phyloP scores from a whole-genome alignment of 495 filamentous ascomycete genomes.

The Ramalina intermedia region DNA sequence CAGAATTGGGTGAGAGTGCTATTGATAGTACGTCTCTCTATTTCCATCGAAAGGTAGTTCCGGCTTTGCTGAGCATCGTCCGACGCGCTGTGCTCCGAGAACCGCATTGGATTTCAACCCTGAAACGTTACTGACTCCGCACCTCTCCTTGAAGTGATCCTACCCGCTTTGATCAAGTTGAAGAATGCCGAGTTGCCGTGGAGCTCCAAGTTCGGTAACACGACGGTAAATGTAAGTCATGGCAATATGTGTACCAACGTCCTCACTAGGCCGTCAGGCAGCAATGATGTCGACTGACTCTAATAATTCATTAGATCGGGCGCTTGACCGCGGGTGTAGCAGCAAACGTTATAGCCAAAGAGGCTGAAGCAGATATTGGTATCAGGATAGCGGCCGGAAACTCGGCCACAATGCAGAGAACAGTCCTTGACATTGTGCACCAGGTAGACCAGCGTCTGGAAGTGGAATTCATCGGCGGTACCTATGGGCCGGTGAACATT shows the following conservation, averaged over 20 bases:
- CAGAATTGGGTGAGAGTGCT: slow-evolving; percentile 67
- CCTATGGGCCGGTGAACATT: slow-evolving; percentile 64
- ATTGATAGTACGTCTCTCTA: slow-evolving; percentile 31
- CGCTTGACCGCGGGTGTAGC: slow-evolving; percentile 68
- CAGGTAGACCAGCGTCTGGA: slow-evolving; percentile 44
- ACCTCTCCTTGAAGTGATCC: slow-evolving; percentile 27
- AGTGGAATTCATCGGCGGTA: slow-evolving; percentile 37
- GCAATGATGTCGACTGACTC: too few relatives aligned
- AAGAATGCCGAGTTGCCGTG: slow-evolving; percentile 50
- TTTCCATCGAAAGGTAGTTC: too few relatives aligned
- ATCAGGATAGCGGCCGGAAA: slow-evolving; percentile 64
- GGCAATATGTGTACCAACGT: too few relatives aligned
- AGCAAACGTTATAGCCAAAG: slow-evolving; percentile 68
- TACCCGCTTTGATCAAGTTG: slow-evolving; percentile 50
- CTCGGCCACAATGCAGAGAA: slow-evolving; percentile 34
- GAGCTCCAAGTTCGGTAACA: slow-evolving; percentile 65
- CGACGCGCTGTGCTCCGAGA: too few relatives aligned
- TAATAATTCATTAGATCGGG: slow-evolving; percentile 32
- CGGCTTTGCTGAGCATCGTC: too few relatives aligned
- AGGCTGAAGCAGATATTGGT: slow-evolving; percentile 50
- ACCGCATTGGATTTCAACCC: too few relatives aligned
- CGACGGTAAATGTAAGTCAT: slow-evolving; percentile 53
- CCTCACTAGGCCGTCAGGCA: too few relatives aligned
- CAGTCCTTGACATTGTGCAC: slow-evolving; percentile 44
- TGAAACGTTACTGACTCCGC: too few relatives aligned